Percentiles rank a stretch among this genome's conserved stretches.
These are phyloP conservation scores for Oryza brachyantha DNA, from an alignment of 176 grass and related monocot species.

Conservation along the genomic window DNA sequence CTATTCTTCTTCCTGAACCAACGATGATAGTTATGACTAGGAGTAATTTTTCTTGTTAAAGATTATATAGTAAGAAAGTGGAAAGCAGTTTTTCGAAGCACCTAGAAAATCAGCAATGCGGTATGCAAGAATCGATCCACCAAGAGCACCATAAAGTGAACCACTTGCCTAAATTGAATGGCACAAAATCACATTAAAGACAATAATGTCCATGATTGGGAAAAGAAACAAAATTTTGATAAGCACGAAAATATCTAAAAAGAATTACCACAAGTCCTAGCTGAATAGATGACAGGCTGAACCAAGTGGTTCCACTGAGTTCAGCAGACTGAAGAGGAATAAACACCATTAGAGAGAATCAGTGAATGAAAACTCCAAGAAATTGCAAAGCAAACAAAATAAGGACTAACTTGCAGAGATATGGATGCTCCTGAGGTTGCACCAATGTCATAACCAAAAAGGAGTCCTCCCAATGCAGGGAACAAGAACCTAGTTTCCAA, in stretches of 20 bases:
- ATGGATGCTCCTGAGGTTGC: conserved; percentile 89
- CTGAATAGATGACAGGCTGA: conserved; percentile 77
- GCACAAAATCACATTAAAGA: conserved; percentile 20
- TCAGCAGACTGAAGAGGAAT: conserved; percentile 63
- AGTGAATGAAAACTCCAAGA: background rate
- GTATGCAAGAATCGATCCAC: conserved; percentile 76
- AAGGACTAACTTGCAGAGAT: conserved; percentile 69
- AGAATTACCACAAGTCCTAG: conserved; percentile 91
- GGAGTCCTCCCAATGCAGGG: conserved; percentile 84
- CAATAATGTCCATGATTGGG: background rate
- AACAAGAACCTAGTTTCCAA: conserved; percentile 81
- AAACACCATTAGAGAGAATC: conserved; percentile 10
- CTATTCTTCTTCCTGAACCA: conserved; percentile 84
- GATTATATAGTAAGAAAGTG: background rate
- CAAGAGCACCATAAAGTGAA: conserved; percentile 95
- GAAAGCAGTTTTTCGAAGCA: conserved; percentile 18
- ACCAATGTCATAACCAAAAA: conserved; percentile 94
- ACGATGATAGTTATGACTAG: conserved; percentile 25
- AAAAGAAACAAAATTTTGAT: background rate
- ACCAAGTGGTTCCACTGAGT: conserved; percentile 93
- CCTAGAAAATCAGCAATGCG: conserved; percentile 75
- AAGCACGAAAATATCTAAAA: background rate
- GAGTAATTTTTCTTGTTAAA: conserved; percentile 22
- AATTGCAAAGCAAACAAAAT: background rate
- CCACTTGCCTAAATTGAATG: conserved; percentile 67